Percentiles rank a stretch among this genome's conserved stretches.
phyloP scores from a whole-genome alignment of 768 basidiomycete genomes.

The Lactarius psammicola region DNA sequence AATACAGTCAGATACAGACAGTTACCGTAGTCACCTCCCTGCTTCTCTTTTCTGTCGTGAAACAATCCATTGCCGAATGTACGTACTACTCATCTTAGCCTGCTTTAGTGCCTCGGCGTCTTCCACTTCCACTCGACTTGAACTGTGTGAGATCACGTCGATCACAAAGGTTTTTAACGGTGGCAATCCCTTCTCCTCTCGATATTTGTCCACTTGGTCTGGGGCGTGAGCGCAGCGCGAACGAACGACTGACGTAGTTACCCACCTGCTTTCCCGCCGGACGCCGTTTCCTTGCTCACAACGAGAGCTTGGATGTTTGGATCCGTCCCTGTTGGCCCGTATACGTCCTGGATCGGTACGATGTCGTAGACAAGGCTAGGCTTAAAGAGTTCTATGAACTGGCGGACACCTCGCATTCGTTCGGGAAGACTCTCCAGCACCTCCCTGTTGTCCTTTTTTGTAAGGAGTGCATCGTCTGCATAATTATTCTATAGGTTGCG shows the following conservation, averaged over 20 bases:
- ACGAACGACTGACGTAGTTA: slow-evolving; percentile 18
- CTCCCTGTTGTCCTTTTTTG: slow-evolving; percentile 66
- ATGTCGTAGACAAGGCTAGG: slow-evolving; percentile 64
- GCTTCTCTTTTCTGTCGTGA: slow-evolving; percentile 10
- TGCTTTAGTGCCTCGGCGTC: slow-evolving; percentile 69
- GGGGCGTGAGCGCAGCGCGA: background rate
- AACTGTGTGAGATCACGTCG: slow-evolving; percentile 80
- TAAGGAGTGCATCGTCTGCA: slow-evolving; percentile 66
- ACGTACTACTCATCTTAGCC: slow-evolving; percentile 93
- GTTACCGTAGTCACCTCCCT: background rate
- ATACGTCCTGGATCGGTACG: slow-evolving; percentile 79
- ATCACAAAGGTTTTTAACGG: slow-evolving; percentile 71
- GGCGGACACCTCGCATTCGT: slow-evolving; percentile 57
- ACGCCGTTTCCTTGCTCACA: slow-evolving; percentile 83
- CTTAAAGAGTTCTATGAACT: slow-evolving; percentile 70
- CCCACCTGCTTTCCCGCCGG: slow-evolving; percentile 74
- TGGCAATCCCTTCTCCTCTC: slow-evolving; percentile 55
- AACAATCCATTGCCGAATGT: slow-evolving; percentile 85
- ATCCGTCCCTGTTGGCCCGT: slow-evolving; percentile 88
- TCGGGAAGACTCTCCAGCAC: slow-evolving; percentile 59
- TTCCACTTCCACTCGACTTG: slow-evolving; percentile 55
- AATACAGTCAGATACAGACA: background rate
- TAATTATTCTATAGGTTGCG: background rate
- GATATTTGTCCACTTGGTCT: slow-evolving; percentile 58
- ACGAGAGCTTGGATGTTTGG: slow-evolving; percentile 88